Evolutionary conservation across 768 basidiomycete genomes (phyloP).

Genomic region (Terana coerulea): DNA sequence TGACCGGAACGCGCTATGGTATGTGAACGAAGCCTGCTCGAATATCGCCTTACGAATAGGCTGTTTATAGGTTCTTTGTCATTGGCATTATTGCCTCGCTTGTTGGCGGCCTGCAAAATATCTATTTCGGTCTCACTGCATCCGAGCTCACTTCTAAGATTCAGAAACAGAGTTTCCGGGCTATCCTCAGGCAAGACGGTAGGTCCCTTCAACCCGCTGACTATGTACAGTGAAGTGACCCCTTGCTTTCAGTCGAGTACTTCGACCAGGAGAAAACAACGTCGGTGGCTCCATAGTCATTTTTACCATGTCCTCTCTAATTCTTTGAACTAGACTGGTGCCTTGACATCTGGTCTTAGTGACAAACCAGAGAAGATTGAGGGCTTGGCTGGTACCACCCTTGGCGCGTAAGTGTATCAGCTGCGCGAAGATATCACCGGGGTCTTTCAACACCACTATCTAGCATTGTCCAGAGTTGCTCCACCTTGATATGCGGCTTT

Average conservation of each 20-base stretch:
- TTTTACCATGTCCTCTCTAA: neutral
- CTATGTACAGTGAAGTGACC: too few species aligned
- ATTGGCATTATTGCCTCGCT: conserved; percentile 67
- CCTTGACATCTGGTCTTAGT: conserved; percentile 71
- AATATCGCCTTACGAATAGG: too few species aligned
- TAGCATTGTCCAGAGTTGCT: conserved; percentile 71
- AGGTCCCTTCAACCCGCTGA: too few species aligned
- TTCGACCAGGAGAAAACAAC: conserved; percentile 89
- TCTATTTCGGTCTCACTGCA: conserved; percentile 63
- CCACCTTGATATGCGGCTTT: conserved; percentile 67
- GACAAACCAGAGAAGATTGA: conserved; percentile 89
- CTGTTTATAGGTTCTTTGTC: conserved; percentile 61
- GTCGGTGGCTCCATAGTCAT: too few species aligned
- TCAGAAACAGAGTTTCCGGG: conserved; percentile 66
- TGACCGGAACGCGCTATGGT: conserved; percentile 70
- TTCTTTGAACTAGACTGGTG: conserved; percentile 71
- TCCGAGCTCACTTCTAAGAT: conserved; percentile 67
- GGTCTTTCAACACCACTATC: too few species aligned
- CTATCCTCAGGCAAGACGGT: conserved; percentile 87
- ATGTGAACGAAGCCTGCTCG: too few species aligned
- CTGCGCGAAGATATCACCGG: too few species aligned
- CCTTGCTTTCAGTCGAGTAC: too few species aligned
- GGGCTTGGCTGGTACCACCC: conserved; percentile 82
- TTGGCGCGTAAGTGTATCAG: conserved; percentile 67
- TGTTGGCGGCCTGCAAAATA: conserved; percentile 64